A percentile compares a stretch with the other conserved stretches of the same genome.
Conservation (phyloP, 78 protist species). For the Anaeramoeba ignava region DNA sequence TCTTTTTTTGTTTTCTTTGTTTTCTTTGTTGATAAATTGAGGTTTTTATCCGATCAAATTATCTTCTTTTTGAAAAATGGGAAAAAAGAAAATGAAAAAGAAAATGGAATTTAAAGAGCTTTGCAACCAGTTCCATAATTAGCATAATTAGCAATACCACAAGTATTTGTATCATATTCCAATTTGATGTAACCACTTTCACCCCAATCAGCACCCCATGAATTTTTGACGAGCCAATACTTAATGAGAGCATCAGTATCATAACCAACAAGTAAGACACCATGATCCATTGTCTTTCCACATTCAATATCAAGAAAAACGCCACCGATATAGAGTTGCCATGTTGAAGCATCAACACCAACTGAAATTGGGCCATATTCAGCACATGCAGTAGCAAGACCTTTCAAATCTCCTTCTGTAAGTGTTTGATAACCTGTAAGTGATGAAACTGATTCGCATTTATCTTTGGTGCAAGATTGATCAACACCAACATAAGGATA, state of each 20-base stretch:
- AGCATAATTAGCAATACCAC: not conserved
- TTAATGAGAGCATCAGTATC: not conserved
- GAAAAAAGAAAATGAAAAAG: too few relatives aligned
- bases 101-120: too few relatives aligned
- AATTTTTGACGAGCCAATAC: not conserved
- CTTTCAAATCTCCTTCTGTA: not conserved
- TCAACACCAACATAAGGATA: conserved; percentile 19
- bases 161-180: not conserved
- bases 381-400: not conserved
- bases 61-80: too few relatives aligned
- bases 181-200: not conserved
- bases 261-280: not conserved
- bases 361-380: not conserved
- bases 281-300: not conserved
- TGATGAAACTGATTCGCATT: not conserved
- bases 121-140: too few relatives aligned
- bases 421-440: not conserved
- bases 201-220: not conserved
- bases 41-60: too few relatives aligned
- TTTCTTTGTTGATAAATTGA: too few relatives aligned
- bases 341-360: not conserved
- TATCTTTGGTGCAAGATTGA: not conserved
- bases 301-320: not conserved
- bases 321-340: not conserved
- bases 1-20: too few relatives aligned